Evolutionary conservation across 305 asterid species (phyloP), one percentile per base, ranked within the genome.

Genomic region (Fraxinus sp.): DNA sequence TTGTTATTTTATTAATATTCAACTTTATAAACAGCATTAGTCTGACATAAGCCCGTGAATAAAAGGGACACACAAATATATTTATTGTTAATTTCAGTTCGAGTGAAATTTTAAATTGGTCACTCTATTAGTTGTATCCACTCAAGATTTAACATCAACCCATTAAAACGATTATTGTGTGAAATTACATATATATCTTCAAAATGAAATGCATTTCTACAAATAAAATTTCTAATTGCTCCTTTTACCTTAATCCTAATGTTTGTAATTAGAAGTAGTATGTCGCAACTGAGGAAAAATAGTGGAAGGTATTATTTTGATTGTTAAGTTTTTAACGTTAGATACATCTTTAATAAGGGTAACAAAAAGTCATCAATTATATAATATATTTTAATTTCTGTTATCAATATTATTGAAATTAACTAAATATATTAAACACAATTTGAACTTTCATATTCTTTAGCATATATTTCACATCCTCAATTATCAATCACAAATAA

Each of bases 21-120:
- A 41, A 24, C 78, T 24, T 5, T 57, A 44, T 39, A 46, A 59
- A 30, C 52, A 18, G 85, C 73, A 77, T 49, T 46, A 37, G 55
- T 44, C 76, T 87, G 89, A 89, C 93, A 78, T 86, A 85, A 86
- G 85, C 88, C 82, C 76, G 62, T 84, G 88, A 76, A 87, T 76
- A 80, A 82, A 83, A 86, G 88, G 77, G 85, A 81, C 84, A 28
- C 0, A 26, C 14, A 28, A 26, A 24, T 9, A 10, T 64, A 22
- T 7, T 64, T 7, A 7, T 1, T 9, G 73, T 24, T 24, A 66
- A 66, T 66, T 24, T 9, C 36, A 66, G 5, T 24, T 22, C n/a
- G 1, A 66, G 6, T 5, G 6, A 22, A 66, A 9, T 22, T 66
- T 24, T 24, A 66, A 22, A 22, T 66, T 26, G n/a, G 33, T 24